Evolutionary conservation across 768 basidiomycete species (phyloP), one percentile per base, ranked within the genome.

Genomic region (Termitomyces titanicus): DNA sequence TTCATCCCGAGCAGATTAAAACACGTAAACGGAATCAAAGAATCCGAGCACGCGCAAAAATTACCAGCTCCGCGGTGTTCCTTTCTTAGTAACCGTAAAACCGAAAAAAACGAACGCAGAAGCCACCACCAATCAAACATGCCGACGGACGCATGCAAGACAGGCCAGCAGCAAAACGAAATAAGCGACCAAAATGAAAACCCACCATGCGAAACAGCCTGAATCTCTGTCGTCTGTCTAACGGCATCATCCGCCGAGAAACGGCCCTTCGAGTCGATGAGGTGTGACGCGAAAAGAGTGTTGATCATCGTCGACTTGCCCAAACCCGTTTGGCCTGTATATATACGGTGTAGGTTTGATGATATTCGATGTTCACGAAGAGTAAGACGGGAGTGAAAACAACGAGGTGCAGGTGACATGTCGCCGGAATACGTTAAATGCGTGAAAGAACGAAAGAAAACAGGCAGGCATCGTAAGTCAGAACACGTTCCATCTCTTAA

Each of bases 281-380:
- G 82, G 77, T 98, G 96, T 54, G 94, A 96, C 57, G 97, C 96
- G 69, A 99, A 99, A 72, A 99, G 92, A 46, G 96, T 98, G 82
- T 98, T 98, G 71, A 98, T 93, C 67, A 99, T 79, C 43, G 96
- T 99, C 67, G 94, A 97, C 79, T 99, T 99, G 70, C 96, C 96
- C 43, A 99, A 80, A 58, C 96, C 96, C 49, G 94, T 98, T 79
- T 96, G 96, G 51, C 95, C 95, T 97, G 61, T 39, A 55, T 38
- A 62, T 4, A n/a, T 47, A 34, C 31, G 5, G 20, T 15, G 12
- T 10, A 12, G 15, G 20, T 34, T 17, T 17, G 7, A 17, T 15
- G 18, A 42, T 24, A 13, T 12, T 4, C n/a, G n/a, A n/a, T n/a
- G n/a, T n/a, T n/a, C n/a, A n/a, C n/a, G n/a, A 10, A 6, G 9